Evolutionary conservation across 345 rosid genomes (phyloP), one percentile per base, ranked within the genome.

Genomic region (Salix viminalis): DNA sequence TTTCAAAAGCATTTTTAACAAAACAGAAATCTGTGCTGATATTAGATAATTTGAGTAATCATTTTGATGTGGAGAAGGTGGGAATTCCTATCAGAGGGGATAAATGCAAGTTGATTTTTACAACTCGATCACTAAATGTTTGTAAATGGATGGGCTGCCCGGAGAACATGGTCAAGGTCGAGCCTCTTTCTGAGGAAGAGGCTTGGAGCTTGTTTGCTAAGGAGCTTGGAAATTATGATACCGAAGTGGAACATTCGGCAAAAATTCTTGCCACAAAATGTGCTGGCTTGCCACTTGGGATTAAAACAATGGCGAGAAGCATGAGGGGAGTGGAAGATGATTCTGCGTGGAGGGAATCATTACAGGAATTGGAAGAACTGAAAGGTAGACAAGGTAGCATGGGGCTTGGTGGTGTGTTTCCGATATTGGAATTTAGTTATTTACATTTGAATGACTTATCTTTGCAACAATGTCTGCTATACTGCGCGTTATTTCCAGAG

Each of bases 401-500:
- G 64, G 36, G 11, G 11, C 42, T 10, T 7, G 44, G 64, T 7
- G 44, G 64, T 0, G 32, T 78, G 37, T 21, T 75, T 5, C 39
- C 6, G 10, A 42, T 37, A 7, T 13, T 71, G 18, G 65, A 67
- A 34, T 39, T 58, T 12, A 79, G 78, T 48, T 81, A 39, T 70
- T 32, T 39, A 6, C 58, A 46, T 11, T 69, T 80, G 71, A 44
- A 76, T 11, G 69, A 56, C 48, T 36, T 10, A n/a, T 41, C 62
- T 4, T 6, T 74, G 7, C 74, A 69, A 46, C 62, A 2, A 11
- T 82, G 85, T 60, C 74, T 85, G n/a, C 36, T 78, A 24, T 67
- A 67, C 54, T 76, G 71, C 50, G 80, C 82, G 6, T 32, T 85
- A 7, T 80, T 28, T 76, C 41, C 76, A 15, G 75, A 76, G 32